Evolutionary conservation across 768 basidiomycete species (phyloP), one percentile per base, ranked within the genome.

Genomic region (Austroboletus festivus): DNA sequence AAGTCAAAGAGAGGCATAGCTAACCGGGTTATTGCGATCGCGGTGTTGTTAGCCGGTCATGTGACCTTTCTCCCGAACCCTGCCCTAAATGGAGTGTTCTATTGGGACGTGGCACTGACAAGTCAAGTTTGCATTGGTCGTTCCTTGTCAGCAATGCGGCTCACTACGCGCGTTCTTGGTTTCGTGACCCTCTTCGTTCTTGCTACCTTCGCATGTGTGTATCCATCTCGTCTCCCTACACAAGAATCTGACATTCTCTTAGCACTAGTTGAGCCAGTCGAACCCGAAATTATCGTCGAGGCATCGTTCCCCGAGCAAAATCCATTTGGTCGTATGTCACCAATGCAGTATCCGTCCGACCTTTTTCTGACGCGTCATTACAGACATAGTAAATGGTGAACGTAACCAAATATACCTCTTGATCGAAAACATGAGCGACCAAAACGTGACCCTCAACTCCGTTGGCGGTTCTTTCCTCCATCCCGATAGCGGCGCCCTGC

Each of bases 371-470:
- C 46, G 33, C 38, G n/a, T 46, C 19, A 26, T 33, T 53, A n/a
- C 59, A 92, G 89, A 90, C 50, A 72, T 92, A 42, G 82, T 91
- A 26, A 93, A 93, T 57, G 89, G 89, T 50, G 86, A 89, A 73
- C 81, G 77, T 61, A 93, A 90, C 62, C 70, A 76, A 26, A 70
- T 93, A 28, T 68, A 68, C 21, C 67, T 93, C 42, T 67, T 74
- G 22, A 73, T 92, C 12, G 88, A 89, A 67, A 93, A 89, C 68
- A 86, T 80, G 64, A 85, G 86, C 11, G 79, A 78, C 56, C 76
- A 75, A 58, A 87, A 90, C 53, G 74, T 86, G 42, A 88, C 86
- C 2, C 69, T 92, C 16, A 63, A 81, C 51, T 76, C 69, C 56
- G 74, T 87, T 49, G 76, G 79, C 44, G 89, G 85, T 37, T 83